Conservation (phyloP, 2,329 filamentous ascomycete genomes). For the Teratosphaeria epicoccoides region DNA sequence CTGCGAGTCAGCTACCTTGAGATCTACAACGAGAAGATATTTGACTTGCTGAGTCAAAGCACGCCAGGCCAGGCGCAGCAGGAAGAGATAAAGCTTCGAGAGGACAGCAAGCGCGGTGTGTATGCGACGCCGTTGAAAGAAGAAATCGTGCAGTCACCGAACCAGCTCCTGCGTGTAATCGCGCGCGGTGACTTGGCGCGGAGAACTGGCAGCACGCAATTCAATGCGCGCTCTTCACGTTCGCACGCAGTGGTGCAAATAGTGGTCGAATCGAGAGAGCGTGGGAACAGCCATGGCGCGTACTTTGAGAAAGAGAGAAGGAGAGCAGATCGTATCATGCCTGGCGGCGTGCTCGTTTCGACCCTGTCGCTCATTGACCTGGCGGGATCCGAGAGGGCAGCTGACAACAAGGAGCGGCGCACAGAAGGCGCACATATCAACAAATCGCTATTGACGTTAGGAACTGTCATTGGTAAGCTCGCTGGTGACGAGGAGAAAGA, state of each 20-base stretch:
- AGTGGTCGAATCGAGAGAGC: slow-evolving; percentile 90
- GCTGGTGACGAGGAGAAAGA: slow-evolving; percentile 85
- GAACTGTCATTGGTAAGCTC: slow-evolving; percentile 88
- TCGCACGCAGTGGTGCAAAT: slow-evolving; percentile 98
- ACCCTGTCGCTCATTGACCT: slow-evolving; percentile 93
- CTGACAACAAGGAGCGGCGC: slow-evolving; percentile 85
- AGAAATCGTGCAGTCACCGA: slow-evolving; percentile 96
- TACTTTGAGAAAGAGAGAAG: slow-evolving; percentile 49
- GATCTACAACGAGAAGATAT: slow-evolving; percentile 97
- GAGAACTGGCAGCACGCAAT: slow-evolving; percentile 87
- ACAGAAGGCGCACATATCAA: slow-evolving; percentile 97
- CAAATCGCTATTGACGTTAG: slow-evolving; percentile 88
- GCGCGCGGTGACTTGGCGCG: slow-evolving; percentile 85
- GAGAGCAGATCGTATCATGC: slow-evolving; percentile 49
- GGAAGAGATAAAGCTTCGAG: slow-evolving; percentile 93
- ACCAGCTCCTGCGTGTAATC: slow-evolving; percentile 87
- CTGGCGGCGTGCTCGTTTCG: slow-evolving; percentile 88
- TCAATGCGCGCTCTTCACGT: slow-evolving; percentile 90
- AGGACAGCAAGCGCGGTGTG: slow-evolving; percentile 91
- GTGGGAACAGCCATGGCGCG: slow-evolving; percentile 39
- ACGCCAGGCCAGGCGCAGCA: slow-evolving; percentile 52
- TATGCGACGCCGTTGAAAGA: slow-evolving; percentile 95
- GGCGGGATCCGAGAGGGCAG: slow-evolving; percentile 90
- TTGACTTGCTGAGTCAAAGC: slow-evolving; percentile 73
- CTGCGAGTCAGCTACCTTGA: slow-evolving; percentile 95